Base-by-base conservation (phyloP, 148 eudicot genomes). In the Silene latifolia region DNA sequence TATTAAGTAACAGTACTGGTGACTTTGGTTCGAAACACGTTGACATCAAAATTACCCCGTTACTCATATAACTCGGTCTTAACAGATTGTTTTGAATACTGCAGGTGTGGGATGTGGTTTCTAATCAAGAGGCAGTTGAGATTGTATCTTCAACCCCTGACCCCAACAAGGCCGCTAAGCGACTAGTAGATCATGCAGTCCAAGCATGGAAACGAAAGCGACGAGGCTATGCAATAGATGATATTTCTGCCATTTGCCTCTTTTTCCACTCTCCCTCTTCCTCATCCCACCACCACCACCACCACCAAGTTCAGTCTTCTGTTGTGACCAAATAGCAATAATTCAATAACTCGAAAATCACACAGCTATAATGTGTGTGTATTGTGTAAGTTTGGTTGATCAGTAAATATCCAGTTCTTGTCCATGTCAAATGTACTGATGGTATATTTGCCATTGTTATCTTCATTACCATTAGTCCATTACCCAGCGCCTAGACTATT, bases 91-190 rank as follows among this genome's bases (percentile, higher is more conserved):
- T 67, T 60, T 59, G 17, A 56, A 1, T 73, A 4, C 64, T 69
- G n/a, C 29, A 93, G 98, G 98, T 93, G 18, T 93, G 98, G 98
- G 95, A 93, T 83, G 98, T 93, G 42, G 63, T 93, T n/a, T 93
- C 97, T 4, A 93, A 93, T 67, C 83, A 91, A 82, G 97, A 93
- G 76, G 97, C 96, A 0, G 92, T 93, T 53, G 58, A 89, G 39
- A 86, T 93, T 48, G 86, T 93, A 46, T 85, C 85, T 39, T 85
- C 89, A 9, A 71, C 82, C 47, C 76, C 85, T 0, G 83, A 90
- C 73, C 83, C 81, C 64, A 82, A 77, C 18, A 90, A 90, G 67
- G 75, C 98, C 0, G 89, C 93, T 1, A 87, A 91, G 72, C 79
- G 85, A 44, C 81, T 93, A 0, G 98, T 93, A 1, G 81, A 88